Evolutionary conservation across 805 yeast genomes (phyloP), one percentile per base, ranked within the genome.

Genomic region (Pachysolen tannophilus): DNA sequence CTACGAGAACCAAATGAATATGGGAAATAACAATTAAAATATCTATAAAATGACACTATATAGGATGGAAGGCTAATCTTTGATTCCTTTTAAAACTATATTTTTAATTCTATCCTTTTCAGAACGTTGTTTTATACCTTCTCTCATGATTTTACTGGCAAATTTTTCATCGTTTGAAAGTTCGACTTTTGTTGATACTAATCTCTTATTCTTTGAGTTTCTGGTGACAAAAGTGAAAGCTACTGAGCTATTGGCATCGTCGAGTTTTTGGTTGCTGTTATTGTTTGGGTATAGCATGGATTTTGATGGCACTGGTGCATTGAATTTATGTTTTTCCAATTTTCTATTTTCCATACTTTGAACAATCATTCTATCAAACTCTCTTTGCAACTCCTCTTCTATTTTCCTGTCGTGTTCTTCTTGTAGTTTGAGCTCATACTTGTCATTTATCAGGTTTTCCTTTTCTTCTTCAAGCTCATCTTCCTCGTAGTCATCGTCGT

Each of bases 21-120:
- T n/a, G n/a, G n/a, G n/a, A n/a, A n/a, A n/a, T n/a, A n/a, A n/a
- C n/a, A n/a, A n/a, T n/a, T n/a, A n/a, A n/a, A n/a, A n/a, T n/a
- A n/a, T n/a, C n/a, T n/a, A n/a, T n/a, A n/a, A n/a, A n/a, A n/a
- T n/a, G n/a, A n/a, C n/a, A n/a, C n/a, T n/a, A n/a, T n/a, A n/a
- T n/a, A n/a, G n/a, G n/a, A n/a, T n/a, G n/a, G n/a, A n/a, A n/a
- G n/a, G n/a, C n/a, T n/a, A n/a, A n/a, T n/a, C n/a, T n/a, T n/a
- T n/a, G n/a, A n/a, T n/a, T n/a, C n/a, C 61, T 20, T 62, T 58
- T 27, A 70, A 47, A 17, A 79, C 82, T 38, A 75, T 64, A 26
- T 65, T 63, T 53, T 76, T 73, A 38, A 82, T 70, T 45, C 66
- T 61, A 41, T 73, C 73, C 35, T 74, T 67, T 52, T 80, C 81